Evolutionary conservation across 1,284 basidiomycete genomes (phyloP).

Genomic region (Ustilago hordei): DNA sequence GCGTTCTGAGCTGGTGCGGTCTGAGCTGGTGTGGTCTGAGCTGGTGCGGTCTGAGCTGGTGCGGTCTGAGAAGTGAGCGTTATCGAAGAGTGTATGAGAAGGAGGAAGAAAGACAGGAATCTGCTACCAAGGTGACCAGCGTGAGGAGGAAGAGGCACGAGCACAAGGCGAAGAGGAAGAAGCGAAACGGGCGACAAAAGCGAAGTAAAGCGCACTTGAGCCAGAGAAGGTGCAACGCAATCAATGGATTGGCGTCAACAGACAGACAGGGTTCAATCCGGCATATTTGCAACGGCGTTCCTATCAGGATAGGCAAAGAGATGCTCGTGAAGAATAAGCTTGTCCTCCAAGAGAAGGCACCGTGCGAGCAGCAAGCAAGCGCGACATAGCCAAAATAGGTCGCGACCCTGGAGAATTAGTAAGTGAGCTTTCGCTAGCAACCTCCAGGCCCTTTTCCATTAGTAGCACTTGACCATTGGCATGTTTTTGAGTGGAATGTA

Average conservation of each 20-base stretch:
- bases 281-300: neutral
- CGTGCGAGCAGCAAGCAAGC: neutral
- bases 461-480: too few relatives aligned
- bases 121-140: neutral
- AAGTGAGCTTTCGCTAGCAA: too few relatives aligned
- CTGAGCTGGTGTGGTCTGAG: too few relatives aligned
- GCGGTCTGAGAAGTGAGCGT: neutral
- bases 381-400: neutral
- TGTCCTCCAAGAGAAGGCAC: too few relatives aligned
- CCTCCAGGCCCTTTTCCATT: too few relatives aligned
- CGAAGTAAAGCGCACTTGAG: neutral
- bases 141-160: slow-evolving; percentile 3
- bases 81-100: neutral
- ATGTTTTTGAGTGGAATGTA: too few relatives aligned
- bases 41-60: too few relatives aligned
- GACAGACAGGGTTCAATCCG: slow-evolving; percentile 3
- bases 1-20: too few relatives aligned
- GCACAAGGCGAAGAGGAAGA: neutral
- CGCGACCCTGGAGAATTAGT: neutral
- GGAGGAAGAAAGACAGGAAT: neutral
- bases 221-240: neutral
- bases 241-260: neutral
- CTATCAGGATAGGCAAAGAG: too few relatives aligned
- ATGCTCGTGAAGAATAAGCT: too few relatives aligned
- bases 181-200: slow-evolving; percentile 6